Conservation (phyloP, 306 rosid species). For the Medicago ruthenica region DNA sequence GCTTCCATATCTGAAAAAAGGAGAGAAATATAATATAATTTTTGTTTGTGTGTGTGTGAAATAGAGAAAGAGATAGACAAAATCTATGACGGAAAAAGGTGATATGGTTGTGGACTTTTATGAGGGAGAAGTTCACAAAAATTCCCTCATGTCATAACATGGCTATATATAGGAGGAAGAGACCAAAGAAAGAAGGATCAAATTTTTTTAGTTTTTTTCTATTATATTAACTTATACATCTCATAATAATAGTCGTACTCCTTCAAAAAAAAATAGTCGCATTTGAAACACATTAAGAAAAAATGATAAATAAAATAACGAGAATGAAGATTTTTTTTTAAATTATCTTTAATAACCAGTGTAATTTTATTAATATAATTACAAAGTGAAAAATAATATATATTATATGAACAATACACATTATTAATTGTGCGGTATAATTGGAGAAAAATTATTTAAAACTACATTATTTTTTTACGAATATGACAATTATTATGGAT, state of each 20-base stretch:
- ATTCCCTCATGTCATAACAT: conserved; percentile 56
- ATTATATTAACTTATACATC: not conserved
- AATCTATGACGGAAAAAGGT: conserved; percentile 46
- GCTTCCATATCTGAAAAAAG: conserved; percentile 56
- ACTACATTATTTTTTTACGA: no score
- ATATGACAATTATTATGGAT: no score
- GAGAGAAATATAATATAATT: not conserved
- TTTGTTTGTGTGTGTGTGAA: not conserved
- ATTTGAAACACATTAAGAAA: no score
- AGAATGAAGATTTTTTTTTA: no score
- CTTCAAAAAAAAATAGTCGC: no score
- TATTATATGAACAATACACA: no score
- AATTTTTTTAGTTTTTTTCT: not conserved
- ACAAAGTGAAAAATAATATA: no score
- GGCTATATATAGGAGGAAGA: conserved; percentile 58
- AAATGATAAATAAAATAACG: no score
- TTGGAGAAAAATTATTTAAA: not conserved
- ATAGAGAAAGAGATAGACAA: not conserved
- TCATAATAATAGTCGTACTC: not conserved
- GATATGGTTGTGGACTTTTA: conserved; percentile 47
- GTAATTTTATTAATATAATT: no score
- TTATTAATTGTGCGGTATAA: no score
- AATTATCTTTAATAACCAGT: no score
- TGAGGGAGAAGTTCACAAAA: conserved; percentile 48
- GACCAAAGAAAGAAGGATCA: conserved; percentile 37